Conservation (phyloP, 2,329 filamentous ascomycete species). For the Waltergamsia citrina region DNA sequence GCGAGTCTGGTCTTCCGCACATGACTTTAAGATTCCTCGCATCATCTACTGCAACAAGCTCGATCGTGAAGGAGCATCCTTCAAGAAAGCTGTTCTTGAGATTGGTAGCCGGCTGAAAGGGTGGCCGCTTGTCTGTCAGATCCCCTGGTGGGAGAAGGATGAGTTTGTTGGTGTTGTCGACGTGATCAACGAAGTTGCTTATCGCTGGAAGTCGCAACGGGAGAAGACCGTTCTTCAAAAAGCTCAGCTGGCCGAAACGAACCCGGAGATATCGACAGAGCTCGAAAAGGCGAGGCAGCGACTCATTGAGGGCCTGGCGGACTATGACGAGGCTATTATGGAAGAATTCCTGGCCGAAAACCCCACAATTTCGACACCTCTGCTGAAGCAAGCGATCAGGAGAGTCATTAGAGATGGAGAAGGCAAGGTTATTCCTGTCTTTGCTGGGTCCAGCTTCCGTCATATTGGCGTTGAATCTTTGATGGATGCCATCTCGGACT, state of each 20-base stretch:
- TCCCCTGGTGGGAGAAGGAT: conserved; percentile 87
- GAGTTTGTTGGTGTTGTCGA: conserved; percentile 79
- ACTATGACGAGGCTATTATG: conserved; percentile 79
- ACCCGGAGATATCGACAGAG: conserved; percentile 52
- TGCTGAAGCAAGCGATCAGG: conserved; percentile 67
- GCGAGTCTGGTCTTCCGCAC: conserved; percentile 88
- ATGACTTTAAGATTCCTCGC: conserved; percentile 74
- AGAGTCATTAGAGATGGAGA: conserved; percentile 58
- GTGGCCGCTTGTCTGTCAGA: conserved; percentile 87
- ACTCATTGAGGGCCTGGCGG: conserved; percentile 75
- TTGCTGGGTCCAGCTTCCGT: conserved; percentile 84
- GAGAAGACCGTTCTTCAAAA: conserved; percentile 24
- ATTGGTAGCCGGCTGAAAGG: conserved; percentile 69
- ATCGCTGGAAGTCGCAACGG: conserved; percentile 54
- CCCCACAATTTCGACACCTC: conserved; percentile 58
- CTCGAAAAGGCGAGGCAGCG: conserved; percentile 66
- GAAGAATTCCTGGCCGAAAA: conserved; percentile 74
- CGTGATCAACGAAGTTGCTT: conserved; percentile 63
- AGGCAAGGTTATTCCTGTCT: conserved; percentile 73
- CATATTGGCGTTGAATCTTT: conserved; percentile 92
- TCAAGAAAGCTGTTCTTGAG: conserved; percentile 77
- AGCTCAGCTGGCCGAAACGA: conserved; percentile 29
- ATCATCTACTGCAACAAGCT: conserved; percentile 73
- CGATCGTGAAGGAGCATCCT: conserved; percentile 68
- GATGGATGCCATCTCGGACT: conserved; percentile 78